phyloP scores from a whole-genome alignment of 2,329 filamentous ascomycete genomes.

The Paracoccidioides lutzii region DNA sequence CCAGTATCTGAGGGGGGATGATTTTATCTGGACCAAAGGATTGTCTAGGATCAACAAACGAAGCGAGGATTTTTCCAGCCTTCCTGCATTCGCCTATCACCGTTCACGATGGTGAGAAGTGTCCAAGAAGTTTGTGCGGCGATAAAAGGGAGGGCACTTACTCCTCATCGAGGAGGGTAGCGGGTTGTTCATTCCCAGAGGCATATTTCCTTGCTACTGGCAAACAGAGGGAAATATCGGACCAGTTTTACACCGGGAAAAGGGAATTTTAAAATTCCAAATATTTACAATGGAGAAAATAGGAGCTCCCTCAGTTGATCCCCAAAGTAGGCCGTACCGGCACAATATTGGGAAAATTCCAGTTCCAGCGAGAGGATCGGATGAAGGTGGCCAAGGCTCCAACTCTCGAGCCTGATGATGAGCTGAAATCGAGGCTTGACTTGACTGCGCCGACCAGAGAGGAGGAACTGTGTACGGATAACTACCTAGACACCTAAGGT shows the following conservation, averaged over 20 bases:
- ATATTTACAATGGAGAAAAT: neutral
- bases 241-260: neutral
- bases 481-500: no score
- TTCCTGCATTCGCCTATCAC: constrained; percentile 86
- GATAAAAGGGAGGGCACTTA: constrained; percentile 19
- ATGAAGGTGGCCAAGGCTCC: no score
- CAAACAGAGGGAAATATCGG: no score
- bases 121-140: neutral
- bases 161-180: constrained; percentile 37
- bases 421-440: no score
- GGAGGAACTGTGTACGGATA: no score
- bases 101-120: neutral
- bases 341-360: no score
- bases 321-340: no score
- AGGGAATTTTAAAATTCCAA: neutral
- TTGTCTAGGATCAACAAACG: constrained; percentile 88
- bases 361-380: no score
- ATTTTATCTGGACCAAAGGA: constrained; percentile 93
- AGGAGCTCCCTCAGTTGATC: no score
- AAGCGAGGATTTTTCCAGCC: constrained; percentile 85
- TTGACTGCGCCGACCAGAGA: no score
- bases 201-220: constrained; percentile 4
- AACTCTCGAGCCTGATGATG: no score
- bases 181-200: constrained; percentile 27
- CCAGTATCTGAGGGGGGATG: constrained; percentile 80